A percentile compares a stretch with the other conserved stretches of the same genome.
Evolutionary conservation across 2,329 filamentous ascomycete species (phyloP).

Genomic region (Grosmannia serpens): DNA sequence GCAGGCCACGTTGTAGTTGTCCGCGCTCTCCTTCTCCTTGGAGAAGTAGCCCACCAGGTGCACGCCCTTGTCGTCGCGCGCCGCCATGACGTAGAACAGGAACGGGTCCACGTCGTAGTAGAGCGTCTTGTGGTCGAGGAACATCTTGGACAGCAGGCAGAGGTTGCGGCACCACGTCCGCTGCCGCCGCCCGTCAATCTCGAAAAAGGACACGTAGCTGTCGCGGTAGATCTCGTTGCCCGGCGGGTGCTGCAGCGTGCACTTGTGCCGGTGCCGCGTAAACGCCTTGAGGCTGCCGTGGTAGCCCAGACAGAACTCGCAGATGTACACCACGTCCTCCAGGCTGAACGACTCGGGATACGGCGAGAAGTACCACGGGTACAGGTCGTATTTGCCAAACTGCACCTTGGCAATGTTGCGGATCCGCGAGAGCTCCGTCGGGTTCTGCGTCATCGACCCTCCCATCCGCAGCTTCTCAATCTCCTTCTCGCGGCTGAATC

Average conservation of each 20-base stretch:
- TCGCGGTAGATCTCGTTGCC: slow-evolving; percentile 98
- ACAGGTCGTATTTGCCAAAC: slow-evolving; percentile 84
- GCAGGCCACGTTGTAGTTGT: slow-evolving; percentile 96
- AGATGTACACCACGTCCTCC: slow-evolving; percentile 86
- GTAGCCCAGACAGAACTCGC: slow-evolving; percentile 93
- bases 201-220: slow-evolving; percentile 87
- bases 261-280: slow-evolving; percentile 76
- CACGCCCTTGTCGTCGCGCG: slow-evolving; percentile 75
- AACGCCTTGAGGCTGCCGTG: slow-evolving; percentile 78
- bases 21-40: slow-evolving; percentile 94
- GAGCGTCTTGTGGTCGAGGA: slow-evolving; percentile 93
- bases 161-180: slow-evolving; percentile 95
- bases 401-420: slow-evolving; percentile 90
- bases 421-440: slow-evolving; percentile 90
- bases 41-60: slow-evolving; percentile 99
- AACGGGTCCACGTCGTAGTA: slow-evolving; percentile 99
- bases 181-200: slow-evolving; percentile 90
- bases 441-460: slow-evolving; percentile 98
- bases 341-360: slow-evolving; percentile 85
- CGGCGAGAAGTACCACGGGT: slow-evolving; percentile 98
- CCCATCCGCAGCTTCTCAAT: slow-evolving; percentile 92
- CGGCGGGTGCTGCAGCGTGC: slow-evolving; percentile 80
- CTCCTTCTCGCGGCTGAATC: slow-evolving; percentile 73
- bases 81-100: slow-evolving; percentile 96
- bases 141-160: slow-evolving; percentile 89